Evolutionary conservation across 495 filamentous ascomycete species (phyloP), one percentile per base, ranked within the genome.

Genomic region (Viridothelium virens): DNA sequence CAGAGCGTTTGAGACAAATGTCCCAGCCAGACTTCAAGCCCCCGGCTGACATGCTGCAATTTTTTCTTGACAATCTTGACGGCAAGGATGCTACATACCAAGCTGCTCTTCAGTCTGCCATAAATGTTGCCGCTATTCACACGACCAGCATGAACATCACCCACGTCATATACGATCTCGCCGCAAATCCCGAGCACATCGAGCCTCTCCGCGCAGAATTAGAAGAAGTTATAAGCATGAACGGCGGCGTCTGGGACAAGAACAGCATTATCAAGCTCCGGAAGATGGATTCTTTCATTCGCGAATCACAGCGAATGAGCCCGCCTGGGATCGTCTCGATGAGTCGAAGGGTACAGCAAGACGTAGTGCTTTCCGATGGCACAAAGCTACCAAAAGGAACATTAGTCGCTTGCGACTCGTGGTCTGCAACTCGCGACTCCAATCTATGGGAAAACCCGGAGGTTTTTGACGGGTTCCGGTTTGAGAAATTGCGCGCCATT

Each of bases 261-360:
- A 74, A 75, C 16, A 78, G 72, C 63, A 72, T 83, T 67, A 61
- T 46, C 2, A 72, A 75, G 61, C 71, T 85, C 64, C 75, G 73
- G 61, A 83, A 82, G 70, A 62, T 85, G 64, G 84, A 86, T 71
- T 79, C 76, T 63, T 84, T 85, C 69, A 78, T 85, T 62, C 81
- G 81, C 50, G 84, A 86, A 67, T 74, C 75, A 10, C 77, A 79
- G 63, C 73, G 84, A 3, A 72, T 80, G 34, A 69, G 69, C 38
- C 77, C 79, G n/a, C 72, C 74, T 10, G 77, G 74, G 67, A 34
- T 79, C 38, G 75, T 46, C 41, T 46, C 41, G 41, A 46, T 46
- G 41, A 46, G 41, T 9, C 41, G 41, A 7, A 46, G 7, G 41
- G 41, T 46, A 46, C 9, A 16, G 9, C 41, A 46, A 16, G 41